Evolutionary conservation across 805 yeast species (phyloP).

Genomic region (Wickerhamiella occidentalis): DNA sequence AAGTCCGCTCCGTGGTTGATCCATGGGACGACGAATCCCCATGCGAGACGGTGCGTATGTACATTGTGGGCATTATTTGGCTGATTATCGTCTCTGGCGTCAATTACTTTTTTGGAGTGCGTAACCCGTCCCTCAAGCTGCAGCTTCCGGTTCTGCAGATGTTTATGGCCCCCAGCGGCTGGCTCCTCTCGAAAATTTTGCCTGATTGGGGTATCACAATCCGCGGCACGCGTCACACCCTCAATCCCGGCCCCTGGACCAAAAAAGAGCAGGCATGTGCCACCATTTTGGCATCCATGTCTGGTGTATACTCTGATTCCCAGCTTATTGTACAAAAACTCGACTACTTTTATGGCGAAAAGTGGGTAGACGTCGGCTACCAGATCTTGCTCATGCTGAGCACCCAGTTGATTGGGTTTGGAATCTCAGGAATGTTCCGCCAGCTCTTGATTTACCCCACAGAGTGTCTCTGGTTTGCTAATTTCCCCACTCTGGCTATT

Average conservation of each 20-base stretch:
- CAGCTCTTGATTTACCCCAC: slow-evolving; percentile 37
- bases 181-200: slow-evolving; percentile 30
- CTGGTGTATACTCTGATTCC: slow-evolving; percentile 15
- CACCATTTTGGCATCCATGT: slow-evolving; percentile 27
- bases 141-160: slow-evolving; percentile 44
- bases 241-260: slow-evolving; percentile 58
- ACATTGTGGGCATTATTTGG: slow-evolving; percentile 39
- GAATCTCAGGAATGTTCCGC: slow-evolving; percentile 45
- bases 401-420: slow-evolving; percentile 43
- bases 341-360: slow-evolving; percentile 24
- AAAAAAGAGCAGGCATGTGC: slow-evolving; percentile 27
- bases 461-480: slow-evolving; percentile 34
- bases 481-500: slow-evolving; percentile 47
- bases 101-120: slow-evolving; percentile 44
- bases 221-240: slow-evolving; percentile 31
- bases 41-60: slow-evolving; percentile 41
- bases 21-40: slow-evolving; percentile 38
- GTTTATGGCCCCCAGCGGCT: slow-evolving; percentile 50
- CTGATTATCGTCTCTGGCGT: slow-evolving; percentile 42
- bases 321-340: slow-evolving; percentile 24
- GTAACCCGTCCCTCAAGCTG: slow-evolving; percentile 43
- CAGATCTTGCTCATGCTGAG: slow-evolving; percentile 36
- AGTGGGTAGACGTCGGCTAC: slow-evolving; percentile 33
- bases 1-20: slow-evolving; percentile 44
- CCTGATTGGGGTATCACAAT: slow-evolving; percentile 38